Conservation (phyloP, 78 protist species). For the Dictyostelium brefeldianum region DNA sequence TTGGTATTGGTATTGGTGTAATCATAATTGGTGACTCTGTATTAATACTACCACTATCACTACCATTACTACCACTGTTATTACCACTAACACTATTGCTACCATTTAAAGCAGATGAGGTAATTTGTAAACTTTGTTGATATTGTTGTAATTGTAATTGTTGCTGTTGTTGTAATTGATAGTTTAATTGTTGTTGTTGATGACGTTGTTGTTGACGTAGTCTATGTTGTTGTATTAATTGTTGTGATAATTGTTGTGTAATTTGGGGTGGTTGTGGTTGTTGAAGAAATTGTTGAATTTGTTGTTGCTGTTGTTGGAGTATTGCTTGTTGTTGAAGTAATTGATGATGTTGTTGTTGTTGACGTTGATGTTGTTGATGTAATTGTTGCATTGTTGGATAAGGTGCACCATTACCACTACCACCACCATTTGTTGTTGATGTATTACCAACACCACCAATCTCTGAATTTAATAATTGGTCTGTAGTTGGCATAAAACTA, state of each 20-base stretch:
- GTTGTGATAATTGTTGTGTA: constrained; percentile 5
- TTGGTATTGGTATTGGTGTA: not conserved
- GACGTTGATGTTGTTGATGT: constrained; percentile 1
- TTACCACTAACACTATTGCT: too few species aligned
- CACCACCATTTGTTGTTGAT: not conserved
- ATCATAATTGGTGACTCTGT: not conserved
- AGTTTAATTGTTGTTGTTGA: not conserved
- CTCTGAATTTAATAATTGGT: not conserved
- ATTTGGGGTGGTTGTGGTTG: constrained; percentile 19
- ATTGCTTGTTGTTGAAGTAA: constrained; percentile 8
- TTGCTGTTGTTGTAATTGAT: not conserved
- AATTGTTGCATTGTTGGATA: constrained; percentile 5
- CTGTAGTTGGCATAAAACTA: not conserved
- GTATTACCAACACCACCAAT: not conserved
- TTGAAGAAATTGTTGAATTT: not conserved
- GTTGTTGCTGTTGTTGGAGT: not conserved
- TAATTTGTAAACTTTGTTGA: not conserved
- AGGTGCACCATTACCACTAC: too few species aligned
- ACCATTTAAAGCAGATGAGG: too few species aligned
- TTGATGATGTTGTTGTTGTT: constrained; percentile 9
- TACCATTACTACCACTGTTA: too few species aligned
- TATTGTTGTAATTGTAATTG: not conserved
- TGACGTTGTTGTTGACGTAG: constrained; percentile 16
- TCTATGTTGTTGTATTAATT: constrained; percentile 7
- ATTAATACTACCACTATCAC: too few species aligned